Percentiles rank a stretch among this genome's conserved stretches.
Evolutionary conservation across 768 basidiomycete genomes (phyloP).

Genomic region (Pleurotus tuoliensis): DNA sequence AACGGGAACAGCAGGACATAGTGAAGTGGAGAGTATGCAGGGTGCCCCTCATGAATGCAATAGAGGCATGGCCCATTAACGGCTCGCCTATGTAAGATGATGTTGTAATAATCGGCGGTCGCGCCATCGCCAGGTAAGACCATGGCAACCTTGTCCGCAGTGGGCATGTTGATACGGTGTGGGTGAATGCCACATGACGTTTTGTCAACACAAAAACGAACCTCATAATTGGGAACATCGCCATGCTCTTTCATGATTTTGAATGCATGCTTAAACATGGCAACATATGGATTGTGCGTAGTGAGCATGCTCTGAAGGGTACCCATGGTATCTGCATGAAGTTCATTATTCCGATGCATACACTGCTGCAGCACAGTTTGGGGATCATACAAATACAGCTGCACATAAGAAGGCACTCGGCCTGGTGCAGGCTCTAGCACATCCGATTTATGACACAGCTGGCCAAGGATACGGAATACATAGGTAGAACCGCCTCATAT

Average conservation of each 20-base stretch:
- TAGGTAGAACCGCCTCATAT: slow-evolving; percentile 21
- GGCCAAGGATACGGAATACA: slow-evolving; percentile 23
- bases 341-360: slow-evolving; percentile 12
- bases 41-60: background rate
- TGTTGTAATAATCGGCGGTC: too few relatives aligned
- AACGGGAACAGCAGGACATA: too few relatives aligned
- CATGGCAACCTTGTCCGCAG: too few relatives aligned
- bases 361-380: slow-evolving; percentile 16
- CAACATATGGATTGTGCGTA: slow-evolving; percentile 20
- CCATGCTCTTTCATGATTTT: slow-evolving; percentile 22
- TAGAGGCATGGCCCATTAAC: too few relatives aligned
- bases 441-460: slow-evolving; percentile 27
- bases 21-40: too few relatives aligned
- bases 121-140: too few relatives aligned
- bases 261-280: slow-evolving; percentile 27
- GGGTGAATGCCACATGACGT: too few relatives aligned
- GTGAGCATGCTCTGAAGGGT: slow-evolving; percentile 21
- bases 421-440: slow-evolving; percentile 24
- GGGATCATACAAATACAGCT: slow-evolving; percentile 38
- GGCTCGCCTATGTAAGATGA: too few relatives aligned
- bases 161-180: too few relatives aligned
- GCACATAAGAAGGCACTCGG: slow-evolving; percentile 22
- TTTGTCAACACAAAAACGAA: background rate
- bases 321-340: slow-evolving; percentile 16
- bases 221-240: background rate